Conservation (phyloP, 1,139 yeast species). For the Blastobotrys niveus region DNA sequence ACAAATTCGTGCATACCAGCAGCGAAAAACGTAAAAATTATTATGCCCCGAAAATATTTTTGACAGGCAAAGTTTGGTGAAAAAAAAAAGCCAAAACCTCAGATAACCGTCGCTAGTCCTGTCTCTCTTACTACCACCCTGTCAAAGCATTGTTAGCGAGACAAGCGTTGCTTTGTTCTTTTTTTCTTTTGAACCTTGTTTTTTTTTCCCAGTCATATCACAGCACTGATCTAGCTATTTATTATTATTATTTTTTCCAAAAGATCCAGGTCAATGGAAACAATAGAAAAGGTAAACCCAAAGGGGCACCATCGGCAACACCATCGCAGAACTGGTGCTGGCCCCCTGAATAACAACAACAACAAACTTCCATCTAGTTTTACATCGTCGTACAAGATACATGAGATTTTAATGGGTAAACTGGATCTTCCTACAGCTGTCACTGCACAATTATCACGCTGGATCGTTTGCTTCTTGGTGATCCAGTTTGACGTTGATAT, state of each 20-base stretch:
- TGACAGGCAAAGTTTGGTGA: no score
- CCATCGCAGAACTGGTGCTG: neutral
- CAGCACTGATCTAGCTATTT: neutral
- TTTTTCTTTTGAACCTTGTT: neutral
- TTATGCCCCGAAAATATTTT: no score
- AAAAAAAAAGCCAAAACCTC: no score
- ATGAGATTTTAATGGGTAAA: slow-evolving; percentile 25
- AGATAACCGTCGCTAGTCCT: no score
- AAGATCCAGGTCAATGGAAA: neutral
- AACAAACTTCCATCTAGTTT: slow-evolving; percentile 25
- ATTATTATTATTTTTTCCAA: neutral
- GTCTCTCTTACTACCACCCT: no score
- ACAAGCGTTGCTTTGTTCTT: no score
- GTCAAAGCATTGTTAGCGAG: no score
- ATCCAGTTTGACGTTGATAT: slow-evolving; percentile 35
- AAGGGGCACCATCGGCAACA: slow-evolving; percentile 2
- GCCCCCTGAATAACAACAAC: neutral
- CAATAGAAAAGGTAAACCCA: neutral
- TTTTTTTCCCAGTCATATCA: neutral
- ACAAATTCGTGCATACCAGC: no score
- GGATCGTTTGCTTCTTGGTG: slow-evolving; percentile 31
- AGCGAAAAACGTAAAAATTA: no score
- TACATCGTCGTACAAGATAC: slow-evolving; percentile 28
- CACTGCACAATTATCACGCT: slow-evolving; percentile 21
- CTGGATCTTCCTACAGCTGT: slow-evolving; percentile 19